Evolutionary conservation across 495 filamentous ascomycete genomes (phyloP).

Genomic region (Pyronema omphalodes): DNA sequence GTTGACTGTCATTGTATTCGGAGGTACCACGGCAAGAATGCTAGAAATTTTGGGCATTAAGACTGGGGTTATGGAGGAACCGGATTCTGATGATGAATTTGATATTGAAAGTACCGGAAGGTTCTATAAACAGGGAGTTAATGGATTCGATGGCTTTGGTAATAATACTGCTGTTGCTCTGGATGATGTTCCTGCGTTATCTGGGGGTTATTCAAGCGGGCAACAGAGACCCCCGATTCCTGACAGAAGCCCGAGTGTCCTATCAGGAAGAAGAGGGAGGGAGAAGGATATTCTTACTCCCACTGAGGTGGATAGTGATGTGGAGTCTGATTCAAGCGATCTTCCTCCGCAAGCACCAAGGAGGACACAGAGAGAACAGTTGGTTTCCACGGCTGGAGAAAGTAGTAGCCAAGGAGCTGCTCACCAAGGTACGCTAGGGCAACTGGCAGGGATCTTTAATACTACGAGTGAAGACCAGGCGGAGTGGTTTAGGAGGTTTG

Average conservation of each 20-base stretch:
- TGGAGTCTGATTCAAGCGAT: slow-evolving; percentile 16
- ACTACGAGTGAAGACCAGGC: slow-evolving; percentile 74
- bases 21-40: slow-evolving; percentile 96
- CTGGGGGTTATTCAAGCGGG: background rate
- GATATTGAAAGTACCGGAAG: slow-evolving; percentile 55
- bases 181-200: background rate
- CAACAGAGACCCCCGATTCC: background rate
- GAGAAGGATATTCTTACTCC: background rate
- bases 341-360: slow-evolving; percentile 26
- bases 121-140: background rate
- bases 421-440: slow-evolving; percentile 45
- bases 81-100: slow-evolving; percentile 95
- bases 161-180: slow-evolving; percentile 6
- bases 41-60: slow-evolving; percentile 85
- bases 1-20: slow-evolving; percentile 94
- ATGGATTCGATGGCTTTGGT: slow-evolving; percentile 1
- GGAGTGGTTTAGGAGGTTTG: slow-evolving; percentile 77
- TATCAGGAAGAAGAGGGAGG: slow-evolving; percentile 11
- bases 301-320: slow-evolving; percentile 9
- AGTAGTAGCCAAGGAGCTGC: slow-evolving; percentile 23
- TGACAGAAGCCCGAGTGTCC: background rate
- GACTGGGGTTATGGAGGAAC: slow-evolving; percentile 88
- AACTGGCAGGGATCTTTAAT: slow-evolving; percentile 42
- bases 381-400: slow-evolving; percentile 15
- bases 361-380: slow-evolving; percentile 9